phyloP scores from a whole-genome alignment of 352 stramenopile genomes.

The Globisporangium acanthophoron region DNA sequence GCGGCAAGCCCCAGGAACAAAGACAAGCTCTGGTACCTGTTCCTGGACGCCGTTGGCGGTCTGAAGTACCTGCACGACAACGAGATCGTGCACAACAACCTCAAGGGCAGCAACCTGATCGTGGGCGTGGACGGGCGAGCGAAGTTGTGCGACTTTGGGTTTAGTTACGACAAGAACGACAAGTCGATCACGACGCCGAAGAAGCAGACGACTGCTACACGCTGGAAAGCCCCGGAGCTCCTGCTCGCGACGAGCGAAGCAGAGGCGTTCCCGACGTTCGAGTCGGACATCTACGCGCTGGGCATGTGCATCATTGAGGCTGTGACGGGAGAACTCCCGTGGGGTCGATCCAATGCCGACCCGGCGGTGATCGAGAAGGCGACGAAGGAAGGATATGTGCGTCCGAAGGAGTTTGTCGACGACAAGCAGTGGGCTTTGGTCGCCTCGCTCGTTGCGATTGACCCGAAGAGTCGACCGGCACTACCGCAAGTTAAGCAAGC shows the following conservation, averaged over 20 bases:
- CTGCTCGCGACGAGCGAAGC: neutral
- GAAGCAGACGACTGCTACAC: slow-evolving; percentile 9
- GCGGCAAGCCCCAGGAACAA: slow-evolving; percentile 6
- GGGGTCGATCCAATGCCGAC: slow-evolving; percentile 19
- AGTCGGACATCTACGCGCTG: slow-evolving; percentile 27
- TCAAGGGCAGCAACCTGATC: slow-evolving; percentile 52
- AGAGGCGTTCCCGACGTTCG: slow-evolving; percentile 10
- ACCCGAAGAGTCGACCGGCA: too few species aligned
- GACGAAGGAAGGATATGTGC: slow-evolving; percentile 6
- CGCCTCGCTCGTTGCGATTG: neutral
- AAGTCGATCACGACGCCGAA: neutral
- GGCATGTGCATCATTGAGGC: slow-evolving; percentile 44
- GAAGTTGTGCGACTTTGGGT: slow-evolving; percentile 23
- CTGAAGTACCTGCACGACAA: slow-evolving; percentile 51
- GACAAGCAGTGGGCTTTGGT: neutral
- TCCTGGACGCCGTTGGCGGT: slow-evolving; percentile 37
- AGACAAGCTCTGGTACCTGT: slow-evolving; percentile 16
- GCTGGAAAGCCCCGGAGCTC: slow-evolving; percentile 24
- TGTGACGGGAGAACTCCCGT: slow-evolving; percentile 27
- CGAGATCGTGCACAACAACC: slow-evolving; percentile 74
- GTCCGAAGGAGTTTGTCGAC: neutral
- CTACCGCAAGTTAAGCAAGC: neutral
- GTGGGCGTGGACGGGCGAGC: slow-evolving; percentile 20
- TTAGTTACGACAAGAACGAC: slow-evolving; percentile 15
- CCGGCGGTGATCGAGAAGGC: slow-evolving; percentile 15